These are phyloP conservation scores for Epichloe elymi DNA, from an alignment of 2,329 filamentous ascomycete genomes.

Conservation along the genomic window DNA sequence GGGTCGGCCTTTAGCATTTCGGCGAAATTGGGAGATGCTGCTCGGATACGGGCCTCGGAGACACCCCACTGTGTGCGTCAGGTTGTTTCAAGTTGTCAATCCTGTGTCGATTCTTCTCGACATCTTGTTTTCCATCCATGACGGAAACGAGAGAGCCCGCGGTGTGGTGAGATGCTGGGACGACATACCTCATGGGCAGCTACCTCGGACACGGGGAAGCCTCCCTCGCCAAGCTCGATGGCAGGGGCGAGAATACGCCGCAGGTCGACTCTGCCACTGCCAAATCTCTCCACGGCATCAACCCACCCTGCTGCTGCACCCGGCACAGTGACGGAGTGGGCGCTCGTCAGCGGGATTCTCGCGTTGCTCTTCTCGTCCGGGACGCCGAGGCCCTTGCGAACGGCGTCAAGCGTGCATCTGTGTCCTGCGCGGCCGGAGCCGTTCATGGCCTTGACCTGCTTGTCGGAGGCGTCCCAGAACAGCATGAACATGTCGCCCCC, in stretches of 20 bases:
- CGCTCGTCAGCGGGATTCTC: conserved; percentile 60
- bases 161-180: too few species aligned
- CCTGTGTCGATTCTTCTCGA: too few species aligned
- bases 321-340: conserved; percentile 75
- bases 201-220: conserved; percentile 75
- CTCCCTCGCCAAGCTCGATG: conserved; percentile 73
- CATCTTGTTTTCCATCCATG: not conserved
- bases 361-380: conserved; percentile 35
- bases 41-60: conserved; percentile 49
- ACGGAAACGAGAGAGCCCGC: not conserved
- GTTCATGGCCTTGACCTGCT: conserved; percentile 76
- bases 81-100: too few species aligned
- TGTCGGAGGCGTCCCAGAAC: conserved; percentile 73
- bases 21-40: conserved; percentile 69
- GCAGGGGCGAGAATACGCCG: conserved; percentile 70
- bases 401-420: conserved; percentile 53
- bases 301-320: conserved; percentile 90
- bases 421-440: conserved; percentile 75
- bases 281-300: conserved; percentile 76
- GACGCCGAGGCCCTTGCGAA: conserved; percentile 57
- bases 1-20: conserved; percentile 80
- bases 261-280: conserved; percentile 70
- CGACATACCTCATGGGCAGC: conserved; percentile 51
- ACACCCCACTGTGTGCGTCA: conserved; percentile 54
- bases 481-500: conserved; percentile 96